These are phyloP conservation scores for Gonium pectorale DNA, from an alignment of 139 green algal species.

Conservation along the genomic window DNA sequence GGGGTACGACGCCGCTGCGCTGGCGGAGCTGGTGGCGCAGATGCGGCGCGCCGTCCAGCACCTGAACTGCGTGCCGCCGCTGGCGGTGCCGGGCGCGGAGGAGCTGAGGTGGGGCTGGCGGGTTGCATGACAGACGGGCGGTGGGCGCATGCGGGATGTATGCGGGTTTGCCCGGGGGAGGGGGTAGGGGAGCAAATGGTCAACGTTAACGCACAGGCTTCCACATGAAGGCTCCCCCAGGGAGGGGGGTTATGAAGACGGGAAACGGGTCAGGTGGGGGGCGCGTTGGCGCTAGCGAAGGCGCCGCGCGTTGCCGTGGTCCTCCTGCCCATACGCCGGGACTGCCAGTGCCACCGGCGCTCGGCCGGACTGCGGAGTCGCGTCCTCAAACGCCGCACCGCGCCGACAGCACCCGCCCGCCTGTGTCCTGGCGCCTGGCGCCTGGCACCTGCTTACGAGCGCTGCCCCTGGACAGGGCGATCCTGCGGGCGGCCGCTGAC, in stretches of 20 bases:
- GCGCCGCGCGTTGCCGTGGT: too few relatives aligned
- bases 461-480: neutral
- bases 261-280: too few relatives aligned
- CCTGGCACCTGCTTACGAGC: neutral
- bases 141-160: too few relatives aligned
- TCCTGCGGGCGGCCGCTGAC: neutral
- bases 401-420: too few relatives aligned
- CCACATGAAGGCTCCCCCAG: too few relatives aligned
- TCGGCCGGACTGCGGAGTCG: neutral
- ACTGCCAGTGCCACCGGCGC: neutral
- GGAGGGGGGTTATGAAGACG: too few relatives aligned
- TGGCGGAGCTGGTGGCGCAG: neutral
- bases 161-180: neutral
- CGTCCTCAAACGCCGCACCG: neutral
- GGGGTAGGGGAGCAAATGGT: neutral
- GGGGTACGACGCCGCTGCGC: constrained; percentile 12
- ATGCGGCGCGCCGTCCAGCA: neutral
- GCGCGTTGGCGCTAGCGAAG: too few relatives aligned
- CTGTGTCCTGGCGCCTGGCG: neutral
- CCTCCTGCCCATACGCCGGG: neutral
- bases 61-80: neutral
- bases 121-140: too few relatives aligned
- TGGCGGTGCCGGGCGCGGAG: constrained; percentile 11
- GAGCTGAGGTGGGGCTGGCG: constrained; percentile 3
- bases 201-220: too few relatives aligned